A percentile compares a stretch with the other conserved stretches of the same genome.
phyloP scores from a whole-genome alignment of 208 protist species.

The Trypanosoma vivax region DNA sequence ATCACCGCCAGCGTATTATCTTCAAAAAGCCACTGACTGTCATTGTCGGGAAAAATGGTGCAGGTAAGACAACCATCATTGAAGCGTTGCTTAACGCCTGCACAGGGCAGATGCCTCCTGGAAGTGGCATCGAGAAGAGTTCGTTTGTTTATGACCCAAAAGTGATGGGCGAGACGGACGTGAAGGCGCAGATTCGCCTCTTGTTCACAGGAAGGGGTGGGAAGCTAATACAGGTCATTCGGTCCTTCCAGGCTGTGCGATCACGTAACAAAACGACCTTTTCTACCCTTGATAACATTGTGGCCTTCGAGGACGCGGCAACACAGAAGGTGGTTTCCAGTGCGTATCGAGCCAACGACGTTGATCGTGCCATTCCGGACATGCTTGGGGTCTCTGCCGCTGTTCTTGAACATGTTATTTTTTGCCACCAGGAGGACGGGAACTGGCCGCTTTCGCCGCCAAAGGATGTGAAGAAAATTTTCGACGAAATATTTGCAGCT shows the following conservation, averaged over 20 bases:
- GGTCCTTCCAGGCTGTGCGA: slow-evolving; percentile 90
- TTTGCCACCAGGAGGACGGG: slow-evolving; percentile 97
- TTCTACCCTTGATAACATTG: slow-evolving; percentile 90
- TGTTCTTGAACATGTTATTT: slow-evolving; percentile 98
- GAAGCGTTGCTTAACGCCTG: slow-evolving; percentile 96
- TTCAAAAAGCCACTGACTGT: slow-evolving; percentile 98
- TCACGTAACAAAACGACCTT: slow-evolving; percentile 85
- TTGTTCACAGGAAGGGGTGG: slow-evolving; percentile 80
- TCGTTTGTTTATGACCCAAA: slow-evolving; percentile 98
- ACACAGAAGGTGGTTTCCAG: slow-evolving; percentile 77
- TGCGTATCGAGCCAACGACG: slow-evolving; percentile 88
- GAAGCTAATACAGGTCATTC: slow-evolving; percentile 86
- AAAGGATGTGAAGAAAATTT: slow-evolving; percentile 96
- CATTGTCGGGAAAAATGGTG: slow-evolving; percentile 98
- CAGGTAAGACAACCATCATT: slow-evolving; percentile 98
- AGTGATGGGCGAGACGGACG: slow-evolving; percentile 90
- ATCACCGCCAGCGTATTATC: slow-evolving; percentile 82
- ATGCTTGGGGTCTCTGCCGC: slow-evolving; percentile 96
- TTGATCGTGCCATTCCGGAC: slow-evolving; percentile 94
- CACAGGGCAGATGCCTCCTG: slow-evolving; percentile 95
- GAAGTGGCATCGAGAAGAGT: slow-evolving; percentile 85
- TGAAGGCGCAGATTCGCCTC: slow-evolving; percentile 97
- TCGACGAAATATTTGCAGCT: slow-evolving; percentile 98
- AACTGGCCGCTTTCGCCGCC: slow-evolving; percentile 95
- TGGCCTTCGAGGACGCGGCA: slow-evolving; percentile 86